Evolutionary conservation across 192 early-diverging fungal species (phyloP).

Genomic region (Gigaspora rosea): DNA sequence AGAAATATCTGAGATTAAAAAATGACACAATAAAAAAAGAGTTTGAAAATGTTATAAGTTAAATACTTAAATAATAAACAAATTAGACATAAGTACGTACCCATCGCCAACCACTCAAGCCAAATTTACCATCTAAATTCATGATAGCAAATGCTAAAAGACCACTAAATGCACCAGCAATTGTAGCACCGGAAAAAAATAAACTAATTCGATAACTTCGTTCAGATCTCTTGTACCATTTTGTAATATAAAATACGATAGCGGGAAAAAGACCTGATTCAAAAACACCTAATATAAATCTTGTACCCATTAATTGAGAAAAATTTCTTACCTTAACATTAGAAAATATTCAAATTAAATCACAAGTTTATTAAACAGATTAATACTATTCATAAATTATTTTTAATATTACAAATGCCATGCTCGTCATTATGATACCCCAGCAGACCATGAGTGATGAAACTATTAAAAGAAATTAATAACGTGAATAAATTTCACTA

Average conservation of each 20-base stretch:
- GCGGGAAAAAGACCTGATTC: conserved; percentile 66
- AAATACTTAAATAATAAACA: too few relatives aligned
- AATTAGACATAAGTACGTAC: neutral
- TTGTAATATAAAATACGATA: conserved; percentile 53
- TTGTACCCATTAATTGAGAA: conserved; percentile 47
- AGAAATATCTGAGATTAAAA: conserved; percentile 55
- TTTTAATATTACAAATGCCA: conserved; percentile 48
- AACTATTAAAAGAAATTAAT: conserved; percentile 26
- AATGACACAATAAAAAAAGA: too few relatives aligned
- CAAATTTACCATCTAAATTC: conserved; percentile 40
- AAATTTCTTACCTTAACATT: conserved; percentile 30
- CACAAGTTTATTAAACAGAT: neutral
- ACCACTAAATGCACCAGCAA: conserved; percentile 66
- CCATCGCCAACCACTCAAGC: conserved; percentile 58
- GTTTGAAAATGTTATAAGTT: conserved; percentile 17
- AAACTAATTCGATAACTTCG: conserved; percentile 56
- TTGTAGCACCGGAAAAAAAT: conserved; percentile 53
- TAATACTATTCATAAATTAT: neutral
- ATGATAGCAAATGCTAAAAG: conserved; percentile 66
- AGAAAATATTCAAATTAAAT: neutral
- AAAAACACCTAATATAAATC: conserved; percentile 63
- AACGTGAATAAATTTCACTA: too few relatives aligned
- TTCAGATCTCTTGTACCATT: conserved; percentile 28
- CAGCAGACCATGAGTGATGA: conserved; percentile 57
- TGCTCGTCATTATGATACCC: conserved; percentile 53